Conservation (phyloP, 1,284 basidiomycete genomes). For the Irpex sp. region DNA sequence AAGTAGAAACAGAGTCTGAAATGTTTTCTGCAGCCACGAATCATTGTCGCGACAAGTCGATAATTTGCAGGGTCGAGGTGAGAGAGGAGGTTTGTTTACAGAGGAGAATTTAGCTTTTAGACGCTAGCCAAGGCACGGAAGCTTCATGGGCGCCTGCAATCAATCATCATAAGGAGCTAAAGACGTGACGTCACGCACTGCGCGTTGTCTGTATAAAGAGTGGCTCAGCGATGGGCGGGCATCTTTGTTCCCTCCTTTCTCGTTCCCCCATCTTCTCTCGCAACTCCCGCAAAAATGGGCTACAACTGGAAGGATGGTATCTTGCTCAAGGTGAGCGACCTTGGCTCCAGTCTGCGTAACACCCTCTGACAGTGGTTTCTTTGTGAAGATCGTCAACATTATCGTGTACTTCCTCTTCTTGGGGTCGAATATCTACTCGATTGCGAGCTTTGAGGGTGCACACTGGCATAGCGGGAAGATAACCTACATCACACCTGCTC, state of each 20-base stretch:
- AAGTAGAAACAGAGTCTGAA: too few relatives aligned
- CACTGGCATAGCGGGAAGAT: slow-evolving; percentile 71
- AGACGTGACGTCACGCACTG: neutral
- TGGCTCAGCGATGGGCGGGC: neutral
- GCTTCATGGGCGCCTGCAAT: neutral
- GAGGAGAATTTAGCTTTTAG: neutral
- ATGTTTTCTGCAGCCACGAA: too few relatives aligned
- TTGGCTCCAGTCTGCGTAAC: neutral
- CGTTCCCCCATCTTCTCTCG: neutral
- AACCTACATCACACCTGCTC: slow-evolving; percentile 88
- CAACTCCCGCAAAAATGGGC: slow-evolving; percentile 16
- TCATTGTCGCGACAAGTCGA: too few relatives aligned
- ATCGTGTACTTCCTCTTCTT: slow-evolving; percentile 78
- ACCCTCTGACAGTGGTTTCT: neutral
- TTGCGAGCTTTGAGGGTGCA: slow-evolving; percentile 61
- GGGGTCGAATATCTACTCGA: slow-evolving; percentile 85
- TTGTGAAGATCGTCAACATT: slow-evolving; percentile 68
- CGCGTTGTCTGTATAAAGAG: neutral
- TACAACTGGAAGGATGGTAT: slow-evolving; percentile 71
- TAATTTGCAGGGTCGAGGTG: too few relatives aligned
- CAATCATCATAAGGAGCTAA: neutral
- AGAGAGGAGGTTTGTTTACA: too few relatives aligned
- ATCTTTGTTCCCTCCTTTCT: neutral
- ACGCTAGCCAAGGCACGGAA: neutral
- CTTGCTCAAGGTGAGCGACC: slow-evolving; percentile 62